Percentiles rank a stretch among this genome's conserved stretches.
phyloP scores from a whole-genome alignment of 2,329 filamentous ascomycete genomes.

The Plectosphaerella plurivora region DNA sequence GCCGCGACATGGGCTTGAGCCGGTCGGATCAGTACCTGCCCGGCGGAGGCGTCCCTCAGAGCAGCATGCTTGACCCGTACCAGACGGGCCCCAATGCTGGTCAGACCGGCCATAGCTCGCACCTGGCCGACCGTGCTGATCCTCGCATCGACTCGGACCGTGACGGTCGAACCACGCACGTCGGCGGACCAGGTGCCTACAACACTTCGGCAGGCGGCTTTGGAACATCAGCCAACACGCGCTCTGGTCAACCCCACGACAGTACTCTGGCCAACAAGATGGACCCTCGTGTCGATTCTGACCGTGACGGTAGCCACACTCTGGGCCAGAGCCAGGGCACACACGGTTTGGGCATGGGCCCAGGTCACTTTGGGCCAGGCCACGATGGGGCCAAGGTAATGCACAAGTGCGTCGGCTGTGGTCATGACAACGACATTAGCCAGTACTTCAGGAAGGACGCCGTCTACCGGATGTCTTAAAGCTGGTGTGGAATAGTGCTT shows the following conservation, averaged over 20 bases:
- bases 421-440: slow-evolving; percentile 13
- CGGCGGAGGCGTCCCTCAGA: slow-evolving; percentile 5
- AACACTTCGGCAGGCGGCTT: not conserved
- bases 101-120: not conserved
- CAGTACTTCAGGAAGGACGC: slow-evolving; percentile 14
- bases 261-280: slow-evolving; percentile 1
- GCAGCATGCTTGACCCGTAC: slow-evolving; percentile 12
- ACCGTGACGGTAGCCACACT: not conserved
- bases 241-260: slow-evolving; percentile 2
- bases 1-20: not conserved
- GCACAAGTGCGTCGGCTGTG: slow-evolving; percentile 10
- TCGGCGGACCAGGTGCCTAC: not conserved
- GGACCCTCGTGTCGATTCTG: slow-evolving; percentile 4
- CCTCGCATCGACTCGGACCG: slow-evolving; percentile 10
- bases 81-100: not conserved
- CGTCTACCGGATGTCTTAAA: slow-evolving; percentile 6
- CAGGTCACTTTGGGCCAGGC: slow-evolving; percentile 12
- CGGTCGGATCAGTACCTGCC: not conserved
- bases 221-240: not conserved
- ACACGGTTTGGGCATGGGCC: slow-evolving; percentile 3
- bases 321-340: slow-evolving; percentile 5
- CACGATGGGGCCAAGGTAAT: slow-evolving; percentile 13
- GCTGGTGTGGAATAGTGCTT: not conserved
- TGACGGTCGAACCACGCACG: not conserved
- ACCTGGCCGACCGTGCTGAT: slow-evolving; percentile 3